Percentiles rank a stretch among this genome's conserved stretches.
phyloP scores from a whole-genome alignment of 1,139 yeast species.

The Groenewaldozyma auringiensis region DNA sequence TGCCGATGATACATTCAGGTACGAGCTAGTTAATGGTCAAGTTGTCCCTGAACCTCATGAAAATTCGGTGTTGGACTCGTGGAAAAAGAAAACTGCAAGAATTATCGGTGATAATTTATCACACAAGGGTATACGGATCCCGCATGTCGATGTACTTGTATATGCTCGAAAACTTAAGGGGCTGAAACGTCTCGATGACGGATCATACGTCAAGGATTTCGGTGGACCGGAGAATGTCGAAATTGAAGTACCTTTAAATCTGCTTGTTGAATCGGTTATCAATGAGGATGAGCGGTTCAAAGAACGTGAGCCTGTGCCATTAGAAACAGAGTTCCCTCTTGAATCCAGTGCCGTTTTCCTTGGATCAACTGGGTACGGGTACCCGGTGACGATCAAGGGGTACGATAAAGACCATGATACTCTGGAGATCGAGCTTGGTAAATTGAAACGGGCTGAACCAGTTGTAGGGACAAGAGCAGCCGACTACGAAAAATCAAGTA shows the following conservation, averaged over 20 bases:
- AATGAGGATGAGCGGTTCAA: slow-evolving; percentile 67
- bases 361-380: slow-evolving; percentile 85
- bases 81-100: slow-evolving; percentile 29
- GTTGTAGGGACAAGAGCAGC: slow-evolving; percentile 43
- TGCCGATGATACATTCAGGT: slow-evolving; percentile 45
- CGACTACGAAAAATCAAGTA: slow-evolving; percentile 45
- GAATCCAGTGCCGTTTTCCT: slow-evolving; percentile 70
- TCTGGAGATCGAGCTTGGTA: slow-evolving; percentile 27
- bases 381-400: slow-evolving; percentile 69
- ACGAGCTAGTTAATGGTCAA: slow-evolving; percentile 35
- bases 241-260: slow-evolving; percentile 57
- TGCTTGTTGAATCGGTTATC: slow-evolving; percentile 66
- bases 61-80: slow-evolving; percentile 39
- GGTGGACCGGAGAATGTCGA: slow-evolving; percentile 41
- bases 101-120: slow-evolving; percentile 38
- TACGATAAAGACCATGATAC: slow-evolving; percentile 34
- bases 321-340: slow-evolving; percentile 74
- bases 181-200: slow-evolving; percentile 56
- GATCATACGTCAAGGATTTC: slow-evolving; percentile 64
- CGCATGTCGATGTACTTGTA: slow-evolving; percentile 50
- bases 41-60: slow-evolving; percentile 20
- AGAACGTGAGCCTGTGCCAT: slow-evolving; percentile 68
- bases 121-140: slow-evolving; percentile 52
- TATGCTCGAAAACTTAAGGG: slow-evolving; percentile 76
- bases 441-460: slow-evolving; percentile 25